Conservation (phyloP, 2,329 filamentous ascomycete genomes). For the Allantophomopsis lycopodina region DNA sequence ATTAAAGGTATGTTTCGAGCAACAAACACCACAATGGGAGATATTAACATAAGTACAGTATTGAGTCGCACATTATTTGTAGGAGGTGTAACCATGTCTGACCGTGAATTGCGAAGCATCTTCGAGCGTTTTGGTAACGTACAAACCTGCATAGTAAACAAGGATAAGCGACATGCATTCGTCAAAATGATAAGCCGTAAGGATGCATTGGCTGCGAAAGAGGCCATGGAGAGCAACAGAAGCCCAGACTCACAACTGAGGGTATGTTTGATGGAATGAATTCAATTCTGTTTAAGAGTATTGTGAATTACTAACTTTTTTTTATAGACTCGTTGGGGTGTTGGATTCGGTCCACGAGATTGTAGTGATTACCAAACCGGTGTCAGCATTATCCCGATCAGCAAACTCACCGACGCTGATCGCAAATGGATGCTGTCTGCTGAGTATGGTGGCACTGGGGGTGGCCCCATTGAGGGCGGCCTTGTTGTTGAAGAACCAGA, state of each 20-base stretch:
- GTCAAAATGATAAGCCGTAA: constrained; percentile 93
- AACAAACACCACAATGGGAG: too few species aligned
- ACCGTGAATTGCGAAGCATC: constrained; percentile 67
- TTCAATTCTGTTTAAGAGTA: background rate
- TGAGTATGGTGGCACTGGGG: constrained; percentile 85
- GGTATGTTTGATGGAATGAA: constrained; percentile 11
- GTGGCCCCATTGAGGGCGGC: constrained; percentile 63
- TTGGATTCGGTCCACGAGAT: constrained; percentile 91
- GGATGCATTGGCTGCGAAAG: constrained; percentile 73
- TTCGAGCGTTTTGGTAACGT: constrained; percentile 77
- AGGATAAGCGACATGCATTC: constrained; percentile 95
- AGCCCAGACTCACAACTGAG: constrained; percentile 42
- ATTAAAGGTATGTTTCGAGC: constrained; percentile 50
- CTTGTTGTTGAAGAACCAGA: constrained; percentile 94
- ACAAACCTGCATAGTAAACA: constrained; percentile 96
- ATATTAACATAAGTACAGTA: constrained; percentile 30
- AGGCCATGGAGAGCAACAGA: constrained; percentile 72
- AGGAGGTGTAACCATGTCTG: constrained; percentile 77
- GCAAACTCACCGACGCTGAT: constrained; percentile 87
- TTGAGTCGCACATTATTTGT: constrained; percentile 92
- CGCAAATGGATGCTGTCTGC: constrained; percentile 95
- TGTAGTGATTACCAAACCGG: constrained; percentile 93
- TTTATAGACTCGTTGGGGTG: constrained; percentile 80
- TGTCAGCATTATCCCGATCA: constrained; percentile 85
- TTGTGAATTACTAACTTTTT: background rate